Base-by-base conservation (phyloP, 2,329 filamentous ascomycete genomes). In the Didymellaceae sp. region DNA sequence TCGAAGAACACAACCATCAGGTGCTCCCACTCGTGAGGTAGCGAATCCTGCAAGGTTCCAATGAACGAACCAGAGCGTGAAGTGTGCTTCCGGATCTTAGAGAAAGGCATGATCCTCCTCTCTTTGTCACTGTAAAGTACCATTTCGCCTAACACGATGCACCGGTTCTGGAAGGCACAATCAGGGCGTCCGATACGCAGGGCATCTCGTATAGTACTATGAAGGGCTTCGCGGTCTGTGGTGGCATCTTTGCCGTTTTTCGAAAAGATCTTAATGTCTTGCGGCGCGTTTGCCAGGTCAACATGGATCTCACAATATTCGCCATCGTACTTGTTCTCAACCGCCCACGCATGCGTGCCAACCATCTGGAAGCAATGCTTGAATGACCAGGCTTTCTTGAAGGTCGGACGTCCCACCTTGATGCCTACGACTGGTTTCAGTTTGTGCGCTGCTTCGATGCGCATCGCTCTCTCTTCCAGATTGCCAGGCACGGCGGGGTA, bases 171-270 rank as follows among this genome's bases (percentile, higher is more conserved):
- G 56, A 96, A 72, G 9, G 75, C 80, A 66, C 88, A 88, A 6
- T 80, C 76, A 0, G 78, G 54, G 1, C 75, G 73, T 3, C 85
- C 85, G 25, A 95, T 78, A 6, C 78, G 78, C 5, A 96, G 75
- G 3, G 87, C 86, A 3, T 84, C 75, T 31, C 80, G 78, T 47
- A 96, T 85, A 1, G 80, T 80, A 2, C 80, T 79, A 30, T 89
- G 85, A 17, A 95, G 71, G 1, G 76, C 78, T 9, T 71, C 61
- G 25, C 88, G 82, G 68, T 96, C 91, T 42, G 75, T 67, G 0
- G 91, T 96, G 34, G 91, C 93, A 59, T 96, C 90, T 67, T 94
- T 95, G 50, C 91, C 90, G 63, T 90, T 94, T 68, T 96, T 97
- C 8, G 91, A 95, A 67, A 94, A 96, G 22, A 96, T 93, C 56